A percentile compares a stretch with the other conserved stretches of the same genome.
Evolutionary conservation across 345 rosid species (phyloP).

Genomic region (Orychophragmus violaceus): DNA sequence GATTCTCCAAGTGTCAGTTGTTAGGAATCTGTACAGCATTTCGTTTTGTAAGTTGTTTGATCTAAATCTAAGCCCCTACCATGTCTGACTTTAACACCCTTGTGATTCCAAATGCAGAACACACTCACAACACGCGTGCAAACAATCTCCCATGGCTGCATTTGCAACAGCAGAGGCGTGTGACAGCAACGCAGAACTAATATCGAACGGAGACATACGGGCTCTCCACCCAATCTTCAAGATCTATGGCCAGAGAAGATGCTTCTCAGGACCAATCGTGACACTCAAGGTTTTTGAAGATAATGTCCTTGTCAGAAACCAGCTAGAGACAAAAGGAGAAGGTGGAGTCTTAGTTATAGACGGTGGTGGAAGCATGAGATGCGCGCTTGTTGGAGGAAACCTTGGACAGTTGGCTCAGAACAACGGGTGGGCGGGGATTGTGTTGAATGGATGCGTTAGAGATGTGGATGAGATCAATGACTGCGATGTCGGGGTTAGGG

Average conservation of each 20-base stretch:
- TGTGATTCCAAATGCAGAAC: slow-evolving; percentile 10
- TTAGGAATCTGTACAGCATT: neutral
- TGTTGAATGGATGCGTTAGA: slow-evolving; percentile 78
- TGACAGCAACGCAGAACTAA: slow-evolving; percentile 58
- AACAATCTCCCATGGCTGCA: slow-evolving; percentile 39
- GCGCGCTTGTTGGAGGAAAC: slow-evolving; percentile 84
- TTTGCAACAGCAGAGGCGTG: slow-evolving; percentile 80
- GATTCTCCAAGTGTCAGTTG: neutral
- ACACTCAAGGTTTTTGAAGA: slow-evolving; percentile 84
- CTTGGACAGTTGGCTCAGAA: slow-evolving; percentile 65
- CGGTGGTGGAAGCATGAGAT: slow-evolving; percentile 86
- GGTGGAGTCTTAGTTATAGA: slow-evolving; percentile 79
- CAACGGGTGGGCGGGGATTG: slow-evolving; percentile 75
- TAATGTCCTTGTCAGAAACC: slow-evolving; percentile 68
- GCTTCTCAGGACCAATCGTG: slow-evolving; percentile 67
- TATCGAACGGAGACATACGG: slow-evolving; percentile 58
- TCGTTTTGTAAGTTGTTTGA: neutral
- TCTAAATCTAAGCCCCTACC: neutral
- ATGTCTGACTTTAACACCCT: neutral
- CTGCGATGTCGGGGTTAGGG: slow-evolving; percentile 70
- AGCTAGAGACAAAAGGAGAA: slow-evolving; percentile 69
- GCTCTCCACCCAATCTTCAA: slow-evolving; percentile 68
- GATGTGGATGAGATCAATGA: slow-evolving; percentile 82
- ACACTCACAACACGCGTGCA: neutral
- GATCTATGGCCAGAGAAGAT: slow-evolving; percentile 57